Base-by-base conservation (phyloP, 306 rosid species). In the Pyrus communis region DNA sequence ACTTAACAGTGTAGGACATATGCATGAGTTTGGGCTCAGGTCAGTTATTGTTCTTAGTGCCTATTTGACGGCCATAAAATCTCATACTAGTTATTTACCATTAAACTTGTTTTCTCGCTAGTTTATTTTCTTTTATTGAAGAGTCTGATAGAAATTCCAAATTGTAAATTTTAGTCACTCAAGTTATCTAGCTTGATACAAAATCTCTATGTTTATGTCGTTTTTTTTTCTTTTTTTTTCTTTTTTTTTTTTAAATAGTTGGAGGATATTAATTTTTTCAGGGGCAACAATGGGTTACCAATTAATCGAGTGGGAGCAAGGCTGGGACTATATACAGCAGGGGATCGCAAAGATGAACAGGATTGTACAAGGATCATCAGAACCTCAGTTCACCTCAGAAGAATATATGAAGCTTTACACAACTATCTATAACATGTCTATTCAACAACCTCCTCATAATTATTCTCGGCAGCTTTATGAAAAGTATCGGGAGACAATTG, bases 371-470 rank as follows among this genome's bases (percentile, higher is more conserved):
- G 78, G 78, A 61, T 43, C 63, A 33, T 49, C 70, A 4, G 78
- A 74, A 58, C 52, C 70, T 74, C 78, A 43, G 45, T 74, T 74
- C 65, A 43, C 35, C 31, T 43, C 77, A 49, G 78, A 38, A 61
- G 59, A 74, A 62, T 61, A 61, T 61, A 61, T 74, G 70, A 74
- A 11, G 28, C 60, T 74, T 43, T 74, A 74, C 78, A 74, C 78
- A 77, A 86, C 83, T 11, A 84, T 84, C 60, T 88, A 86, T 69
- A 77, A 88, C 57, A 84, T 88, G 90, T 81, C 89, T 49, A 81
- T 83, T 19, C 90, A 88, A 52, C 83, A 82, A 73, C 77, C 87
- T 13, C 88, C 87, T 0, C 6, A 55, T 75, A 86, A 79, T 49
- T 84, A 55, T 67, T 82, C 90, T 11, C 83, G 66, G 70, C 83